phyloP scores from a whole-genome alignment of 768 basidiomycete species.

The Exidia glandulosa region DNA sequence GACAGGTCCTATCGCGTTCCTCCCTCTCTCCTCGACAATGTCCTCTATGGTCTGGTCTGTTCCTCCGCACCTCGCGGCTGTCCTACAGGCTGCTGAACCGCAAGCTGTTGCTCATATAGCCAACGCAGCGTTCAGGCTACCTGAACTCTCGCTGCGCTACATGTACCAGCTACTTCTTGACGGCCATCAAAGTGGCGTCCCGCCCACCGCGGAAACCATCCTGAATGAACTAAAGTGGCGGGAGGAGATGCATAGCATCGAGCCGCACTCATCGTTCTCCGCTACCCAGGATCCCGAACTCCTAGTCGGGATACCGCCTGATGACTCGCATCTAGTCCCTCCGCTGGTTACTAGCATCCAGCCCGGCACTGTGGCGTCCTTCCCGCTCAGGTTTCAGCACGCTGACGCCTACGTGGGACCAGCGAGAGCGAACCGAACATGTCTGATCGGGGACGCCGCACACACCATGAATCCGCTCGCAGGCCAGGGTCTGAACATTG shows the following conservation, averaged over 20 bases:
- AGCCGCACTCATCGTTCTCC: slow-evolving; percentile 44
- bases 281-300: slow-evolving; percentile 18
- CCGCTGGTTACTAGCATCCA: slow-evolving; percentile 67
- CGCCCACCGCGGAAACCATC: slow-evolving; percentile 40
- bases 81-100: slow-evolving; percentile 54
- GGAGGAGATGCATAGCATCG: slow-evolving; percentile 59
- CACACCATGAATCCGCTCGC: slow-evolving; percentile 93
- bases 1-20: slow-evolving; percentile 90
- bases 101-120: slow-evolving; percentile 61
- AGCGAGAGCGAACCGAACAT: slow-evolving; percentile 55
- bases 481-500: slow-evolving; percentile 91
- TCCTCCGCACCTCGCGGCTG: slow-evolving; percentile 59
- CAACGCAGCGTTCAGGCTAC: slow-evolving; percentile 84
- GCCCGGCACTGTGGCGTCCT: slow-evolving; percentile 66
- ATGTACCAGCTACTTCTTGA: slow-evolving; percentile 53
- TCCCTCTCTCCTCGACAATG: slow-evolving; percentile 66
- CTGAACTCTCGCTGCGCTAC: slow-evolving; percentile 59
- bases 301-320: slow-evolving; percentile 43
- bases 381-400: slow-evolving; percentile 81
- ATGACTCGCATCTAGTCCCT: slow-evolving; percentile 54
- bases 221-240: slow-evolving; percentile 59
- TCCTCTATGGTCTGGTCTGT: slow-evolving; percentile 97
- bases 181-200: slow-evolving; percentile 30
- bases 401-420: slow-evolving; percentile 79
- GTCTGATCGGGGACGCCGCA: slow-evolving; percentile 90